Conservation (phyloP, 2,329 filamentous ascomycete species). For the Aspergillus aculeatinus region DNA sequence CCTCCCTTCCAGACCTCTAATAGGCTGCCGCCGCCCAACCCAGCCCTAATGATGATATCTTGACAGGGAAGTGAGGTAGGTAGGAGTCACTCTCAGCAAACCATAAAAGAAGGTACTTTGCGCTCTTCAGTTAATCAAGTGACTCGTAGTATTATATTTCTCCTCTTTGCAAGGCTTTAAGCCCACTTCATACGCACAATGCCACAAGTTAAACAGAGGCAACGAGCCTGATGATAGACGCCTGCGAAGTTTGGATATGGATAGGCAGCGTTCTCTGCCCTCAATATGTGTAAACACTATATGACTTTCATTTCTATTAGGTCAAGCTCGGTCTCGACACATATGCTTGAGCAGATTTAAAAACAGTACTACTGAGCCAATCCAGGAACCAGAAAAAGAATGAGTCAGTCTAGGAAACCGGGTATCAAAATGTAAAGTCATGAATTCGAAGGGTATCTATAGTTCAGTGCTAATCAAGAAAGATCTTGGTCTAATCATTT, state of each 20-base stretch:
- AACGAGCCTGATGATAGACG: neutral
- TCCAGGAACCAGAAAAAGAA: neutral
- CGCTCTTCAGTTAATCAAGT: no score
- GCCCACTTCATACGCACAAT: neutral
- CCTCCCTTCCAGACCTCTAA: slow-evolving; percentile 16
- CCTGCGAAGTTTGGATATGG: neutral
- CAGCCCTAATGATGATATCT: slow-evolving; percentile 16
- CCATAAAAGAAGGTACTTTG: no score
- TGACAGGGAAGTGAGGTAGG: neutral
- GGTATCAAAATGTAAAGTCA: neutral
- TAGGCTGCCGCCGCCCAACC: slow-evolving; percentile 20
- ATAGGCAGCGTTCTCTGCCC: neutral
- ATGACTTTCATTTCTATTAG: no score
- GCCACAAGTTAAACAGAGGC: neutral
- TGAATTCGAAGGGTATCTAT: slow-evolving; percentile 22
- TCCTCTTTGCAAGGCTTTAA: neutral
- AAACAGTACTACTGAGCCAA: no score
- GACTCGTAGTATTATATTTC: neutral
- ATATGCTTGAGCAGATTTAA: no score
- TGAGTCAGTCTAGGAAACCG: neutral
- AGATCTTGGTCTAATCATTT: slow-evolving; percentile 21
- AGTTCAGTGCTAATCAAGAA: slow-evolving; percentile 37
- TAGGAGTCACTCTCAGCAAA: neutral
- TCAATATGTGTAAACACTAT: neutral
- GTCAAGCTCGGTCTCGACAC: no score